A percentile compares a stretch with the other conserved stretches of the same genome.
phyloP scores from a whole-genome alignment of 495 filamentous ascomycete genomes.

The Lasiosphaeria hispida region DNA sequence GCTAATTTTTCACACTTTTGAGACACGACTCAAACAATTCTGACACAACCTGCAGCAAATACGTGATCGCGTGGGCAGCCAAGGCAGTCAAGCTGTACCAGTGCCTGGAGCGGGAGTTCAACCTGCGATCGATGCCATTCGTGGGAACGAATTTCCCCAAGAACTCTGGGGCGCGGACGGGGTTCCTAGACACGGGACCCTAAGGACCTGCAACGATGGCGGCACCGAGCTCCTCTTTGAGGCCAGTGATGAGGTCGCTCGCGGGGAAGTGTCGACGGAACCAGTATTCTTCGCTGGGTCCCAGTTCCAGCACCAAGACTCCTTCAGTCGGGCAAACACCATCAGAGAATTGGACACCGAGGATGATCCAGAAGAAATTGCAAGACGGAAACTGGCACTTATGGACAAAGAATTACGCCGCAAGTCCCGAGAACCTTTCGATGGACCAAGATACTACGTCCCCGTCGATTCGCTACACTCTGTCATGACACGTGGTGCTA shows the following conservation, averaged over 20 bases:
- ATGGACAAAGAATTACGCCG: too few relatives aligned
- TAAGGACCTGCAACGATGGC: constrained; percentile 7
- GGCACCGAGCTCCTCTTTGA: not conserved
- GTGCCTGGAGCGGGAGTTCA: too few relatives aligned
- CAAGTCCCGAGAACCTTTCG: too few relatives aligned
- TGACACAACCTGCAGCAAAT: not conserved
- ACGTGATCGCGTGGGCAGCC: too few relatives aligned
- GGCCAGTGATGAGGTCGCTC: not conserved
- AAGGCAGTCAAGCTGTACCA: too few relatives aligned
- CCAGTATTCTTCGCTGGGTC: not conserved
- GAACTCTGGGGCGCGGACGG: constrained; percentile 4
- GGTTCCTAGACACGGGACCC: not conserved
- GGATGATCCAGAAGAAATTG: not conserved
- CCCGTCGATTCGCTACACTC: too few relatives aligned
- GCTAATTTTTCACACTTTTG: not conserved
- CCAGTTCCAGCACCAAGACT: not conserved
- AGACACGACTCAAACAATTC: not conserved
- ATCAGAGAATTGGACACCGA: not conserved
- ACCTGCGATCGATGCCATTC: not conserved
- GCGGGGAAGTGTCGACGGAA: not conserved
- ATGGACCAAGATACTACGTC: too few relatives aligned
- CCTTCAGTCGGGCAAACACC: not conserved
- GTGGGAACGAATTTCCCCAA: not conserved
- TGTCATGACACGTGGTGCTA: too few relatives aligned
- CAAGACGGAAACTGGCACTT: too few relatives aligned